phyloP scores from a whole-genome alignment of 352 stramenopile genomes.

The Albugo laibachii region DNA sequence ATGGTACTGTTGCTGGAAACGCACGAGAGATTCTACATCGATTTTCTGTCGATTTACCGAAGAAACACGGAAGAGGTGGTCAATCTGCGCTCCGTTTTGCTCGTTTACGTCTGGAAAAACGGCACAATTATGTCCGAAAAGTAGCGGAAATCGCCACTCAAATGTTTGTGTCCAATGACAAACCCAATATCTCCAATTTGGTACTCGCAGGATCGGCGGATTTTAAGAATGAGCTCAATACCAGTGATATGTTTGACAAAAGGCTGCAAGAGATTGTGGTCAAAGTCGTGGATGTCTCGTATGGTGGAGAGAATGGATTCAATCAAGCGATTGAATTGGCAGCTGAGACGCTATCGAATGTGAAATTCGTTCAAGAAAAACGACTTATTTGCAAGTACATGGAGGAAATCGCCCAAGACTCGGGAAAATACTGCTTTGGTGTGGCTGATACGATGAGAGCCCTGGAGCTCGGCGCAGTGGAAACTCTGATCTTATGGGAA shows the following conservation, averaged over 20 bases:
- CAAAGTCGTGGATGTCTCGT: constrained; percentile 99
- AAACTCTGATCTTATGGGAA: constrained; percentile 99
- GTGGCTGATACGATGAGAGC: constrained; percentile 96
- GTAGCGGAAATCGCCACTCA: constrained; percentile 95
- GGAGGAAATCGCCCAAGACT: constrained; percentile 98
- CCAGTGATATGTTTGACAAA: constrained; percentile 94
- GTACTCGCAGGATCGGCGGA: constrained; percentile 97
- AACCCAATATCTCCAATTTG: constrained; percentile 93
- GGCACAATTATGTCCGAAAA: constrained; percentile 99
- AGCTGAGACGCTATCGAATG: constrained; percentile 92
- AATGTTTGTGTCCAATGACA: constrained; percentile 97
- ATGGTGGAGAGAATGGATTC: constrained; percentile 98
- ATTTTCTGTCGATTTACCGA: constrained; percentile 95
- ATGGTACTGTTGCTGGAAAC: constrained; percentile 92
- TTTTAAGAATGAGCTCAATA: constrained; percentile 97
- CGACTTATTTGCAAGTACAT: constrained; percentile 98
- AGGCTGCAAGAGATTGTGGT: constrained; percentile 90
- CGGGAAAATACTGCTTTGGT: constrained; percentile 99
- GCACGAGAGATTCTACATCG: constrained; percentile 88
- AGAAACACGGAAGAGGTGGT: constrained; percentile 98
- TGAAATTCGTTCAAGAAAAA: constrained; percentile 99
- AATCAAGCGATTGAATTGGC: constrained; percentile 99
- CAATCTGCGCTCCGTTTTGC: constrained; percentile 99
- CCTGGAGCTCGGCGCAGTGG: constrained; percentile 94
- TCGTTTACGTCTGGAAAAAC: constrained; percentile 97